Evolutionary conservation across 768 basidiomycete genomes (phyloP).

Genomic region (Agrocybe pediades): DNA sequence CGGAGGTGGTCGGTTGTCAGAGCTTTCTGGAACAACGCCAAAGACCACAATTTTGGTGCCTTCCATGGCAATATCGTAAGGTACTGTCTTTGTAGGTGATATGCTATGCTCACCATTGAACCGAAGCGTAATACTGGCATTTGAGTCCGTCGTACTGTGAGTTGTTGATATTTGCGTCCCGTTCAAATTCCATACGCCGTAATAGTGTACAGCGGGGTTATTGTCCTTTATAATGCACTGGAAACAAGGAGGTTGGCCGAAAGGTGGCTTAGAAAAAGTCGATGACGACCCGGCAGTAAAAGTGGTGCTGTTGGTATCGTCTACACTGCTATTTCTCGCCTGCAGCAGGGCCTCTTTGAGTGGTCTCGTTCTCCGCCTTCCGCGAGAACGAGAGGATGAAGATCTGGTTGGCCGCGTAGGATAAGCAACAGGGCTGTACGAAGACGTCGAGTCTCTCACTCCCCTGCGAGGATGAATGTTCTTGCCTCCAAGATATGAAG

Average conservation of each 20-base stretch:
- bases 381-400: background rate
- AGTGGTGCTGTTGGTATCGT: background rate
- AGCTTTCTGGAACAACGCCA: slow-evolving; percentile 45
- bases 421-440: background rate
- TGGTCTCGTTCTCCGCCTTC: background rate
- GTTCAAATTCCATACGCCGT: slow-evolving; percentile 36
- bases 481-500: background rate
- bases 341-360: background rate
- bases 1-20: slow-evolving; percentile 33
- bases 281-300: background rate
- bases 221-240: slow-evolving; percentile 32
- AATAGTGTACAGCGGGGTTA: slow-evolving; percentile 35
- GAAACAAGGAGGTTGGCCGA: slow-evolving; percentile 8
- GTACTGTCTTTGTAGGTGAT: background rate
- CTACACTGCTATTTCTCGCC: background rate
- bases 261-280: background rate
- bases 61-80: slow-evolving; percentile 13
- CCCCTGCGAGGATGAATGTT: background rate
- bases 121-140: slow-evolving; percentile 32
- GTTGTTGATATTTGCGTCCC: slow-evolving; percentile 30
- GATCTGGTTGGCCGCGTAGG: background rate
- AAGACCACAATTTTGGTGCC: slow-evolving; percentile 49
- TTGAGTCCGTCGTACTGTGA: slow-evolving; percentile 33
- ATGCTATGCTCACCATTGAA: slow-evolving; percentile 36
- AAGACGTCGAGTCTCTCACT: slow-evolving; percentile 4